Base-by-base conservation (phyloP, 768 basidiomycete genomes). In the Boletus pseudopeckii region DNA sequence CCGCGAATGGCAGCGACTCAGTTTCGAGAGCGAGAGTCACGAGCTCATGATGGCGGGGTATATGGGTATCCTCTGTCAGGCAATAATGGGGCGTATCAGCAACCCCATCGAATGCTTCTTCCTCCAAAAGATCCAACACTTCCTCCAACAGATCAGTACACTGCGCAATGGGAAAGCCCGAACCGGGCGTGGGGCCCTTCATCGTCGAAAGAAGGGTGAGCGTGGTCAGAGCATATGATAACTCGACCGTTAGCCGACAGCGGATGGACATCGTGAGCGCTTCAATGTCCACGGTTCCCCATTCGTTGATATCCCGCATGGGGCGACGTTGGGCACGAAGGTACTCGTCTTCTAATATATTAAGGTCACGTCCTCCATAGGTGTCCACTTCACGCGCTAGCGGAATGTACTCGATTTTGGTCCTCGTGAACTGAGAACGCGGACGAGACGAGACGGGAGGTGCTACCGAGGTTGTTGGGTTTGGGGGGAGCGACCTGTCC, bases 251-350 rank as follows among this genome's bases (percentile, higher is more conserved):
- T 39, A 98, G 72, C 34, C 95, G 79, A 34, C 90, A 96, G 32
- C 94, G 88, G 38, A 99, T 74, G 30, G 90, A 90, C 87, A 99
- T 86, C n/a, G 85, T 86, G 46, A 99, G 77, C n/a, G 85, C 85
- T 64, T 97, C 94, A 53, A 98, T 85, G 62, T 98, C 95, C 46
- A 96, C 82, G 8, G 77, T 79, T 20, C 92, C 93, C 84, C 94
- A 92, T 49, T 95, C 92, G 65, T 86, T 84, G 57, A 91, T 79
- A 47, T 86, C 82, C 53, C 88, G 80, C 62, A 88, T 68, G 7
- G 81, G 77, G 41, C 88, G 80, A 48, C 79, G 74, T 43, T 80
- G 75, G 17, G 77, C 64, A 33, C 74, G 78, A 30, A 70, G 62
- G 50, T 81, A 76, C 60, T 92, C 90, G 13, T 77, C 73, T 48